phyloP scores from a whole-genome alignment of 495 filamentous ascomycete species.

The Xylaria palmicola region DNA sequence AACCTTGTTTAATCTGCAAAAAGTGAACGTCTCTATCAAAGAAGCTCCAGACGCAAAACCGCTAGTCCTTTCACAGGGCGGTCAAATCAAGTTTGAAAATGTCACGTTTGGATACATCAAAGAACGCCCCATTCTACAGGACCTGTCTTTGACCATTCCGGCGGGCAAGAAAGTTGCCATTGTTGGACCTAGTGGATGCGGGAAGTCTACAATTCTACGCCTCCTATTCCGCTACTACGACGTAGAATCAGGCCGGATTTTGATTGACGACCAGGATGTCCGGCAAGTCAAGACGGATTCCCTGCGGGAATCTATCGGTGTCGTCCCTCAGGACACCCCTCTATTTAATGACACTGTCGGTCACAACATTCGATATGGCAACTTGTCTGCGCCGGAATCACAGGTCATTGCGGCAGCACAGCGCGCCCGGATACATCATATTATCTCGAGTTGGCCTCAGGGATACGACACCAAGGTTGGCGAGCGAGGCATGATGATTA shows the following conservation, averaged over 20 bases:
- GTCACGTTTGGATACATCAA: conserved; percentile 90
- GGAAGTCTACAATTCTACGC: conserved; percentile 89
- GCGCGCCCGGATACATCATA: conserved; percentile 80
- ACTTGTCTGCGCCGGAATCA: conserved; percentile 72
- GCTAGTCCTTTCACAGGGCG: conserved; percentile 69
- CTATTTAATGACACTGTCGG: conserved; percentile 94
- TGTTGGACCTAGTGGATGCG: conserved; percentile 92
- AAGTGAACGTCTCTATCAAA: conserved; percentile 86
- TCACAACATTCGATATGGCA: conserved; percentile 95
- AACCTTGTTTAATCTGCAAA: conserved; percentile 97
- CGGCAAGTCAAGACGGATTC: conserved; percentile 79
- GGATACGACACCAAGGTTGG: conserved; percentile 92
- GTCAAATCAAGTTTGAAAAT: conserved; percentile 91
- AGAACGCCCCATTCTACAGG: conserved; percentile 82
- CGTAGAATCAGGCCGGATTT: conserved; percentile 79
- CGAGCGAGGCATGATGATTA: conserved; percentile 97
- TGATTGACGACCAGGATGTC: conserved; percentile 92
- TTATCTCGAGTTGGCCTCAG: conserved; percentile 72
- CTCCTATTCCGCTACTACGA: conserved; percentile 95
- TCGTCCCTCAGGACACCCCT: conserved; percentile 96
- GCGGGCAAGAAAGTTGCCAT: conserved; percentile 94
- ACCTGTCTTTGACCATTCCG: conserved; percentile 84
- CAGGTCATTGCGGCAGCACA: conserved; percentile 73
- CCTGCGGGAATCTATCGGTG: conserved; percentile 81
- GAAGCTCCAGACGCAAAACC: conserved; percentile 71